These are phyloP conservation scores for Psilocybe cubensis DNA, from an alignment of 768 basidiomycete species.

Conservation along the genomic window DNA sequence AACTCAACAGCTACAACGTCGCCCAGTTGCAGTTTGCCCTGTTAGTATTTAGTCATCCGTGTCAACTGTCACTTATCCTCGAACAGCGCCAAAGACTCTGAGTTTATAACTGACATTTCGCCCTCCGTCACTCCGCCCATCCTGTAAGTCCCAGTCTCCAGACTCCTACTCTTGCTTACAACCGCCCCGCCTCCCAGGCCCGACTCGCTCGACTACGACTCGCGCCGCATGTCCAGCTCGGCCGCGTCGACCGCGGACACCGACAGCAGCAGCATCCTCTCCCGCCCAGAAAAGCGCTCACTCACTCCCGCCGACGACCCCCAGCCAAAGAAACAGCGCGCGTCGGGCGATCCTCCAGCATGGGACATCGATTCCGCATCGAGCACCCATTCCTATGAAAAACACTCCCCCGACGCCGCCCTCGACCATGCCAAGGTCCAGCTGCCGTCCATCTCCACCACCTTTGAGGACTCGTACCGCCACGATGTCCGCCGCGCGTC, in stretches of 20 bases:
- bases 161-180: constrained; percentile 11
- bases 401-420: constrained; percentile 42
- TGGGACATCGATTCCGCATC: constrained; percentile 39
- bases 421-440: constrained; percentile 59
- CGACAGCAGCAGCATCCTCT: constrained; percentile 60
- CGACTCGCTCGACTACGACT: constrained; percentile 57
- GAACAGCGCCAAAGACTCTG: constrained; percentile 27
- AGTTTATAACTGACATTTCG: constrained; percentile 51
- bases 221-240: constrained; percentile 79
- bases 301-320: constrained; percentile 60
- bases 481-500: constrained; percentile 64
- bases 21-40: constrained; percentile 65
- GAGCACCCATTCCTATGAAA: constrained; percentile 35
- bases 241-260: constrained; percentile 70
- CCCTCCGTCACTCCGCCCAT: constrained; percentile 48
- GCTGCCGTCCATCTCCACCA: constrained; percentile 74
- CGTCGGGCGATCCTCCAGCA: constrained; percentile 32
- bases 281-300: constrained; percentile 63
- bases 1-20: constrained; percentile 64
- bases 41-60: constrained; percentile 35
- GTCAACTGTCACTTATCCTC: constrained; percentile 22
- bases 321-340: constrained; percentile 52
- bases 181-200: constrained; percentile 31
- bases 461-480: constrained; percentile 65
- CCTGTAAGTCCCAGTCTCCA: constrained; percentile 38